A percentile compares a stretch with the other conserved stretches of the same genome.
These are phyloP conservation scores for Fomitopsis betulina DNA, from an alignment of 1,284 basidiomycete species.

Conservation along the genomic window DNA sequence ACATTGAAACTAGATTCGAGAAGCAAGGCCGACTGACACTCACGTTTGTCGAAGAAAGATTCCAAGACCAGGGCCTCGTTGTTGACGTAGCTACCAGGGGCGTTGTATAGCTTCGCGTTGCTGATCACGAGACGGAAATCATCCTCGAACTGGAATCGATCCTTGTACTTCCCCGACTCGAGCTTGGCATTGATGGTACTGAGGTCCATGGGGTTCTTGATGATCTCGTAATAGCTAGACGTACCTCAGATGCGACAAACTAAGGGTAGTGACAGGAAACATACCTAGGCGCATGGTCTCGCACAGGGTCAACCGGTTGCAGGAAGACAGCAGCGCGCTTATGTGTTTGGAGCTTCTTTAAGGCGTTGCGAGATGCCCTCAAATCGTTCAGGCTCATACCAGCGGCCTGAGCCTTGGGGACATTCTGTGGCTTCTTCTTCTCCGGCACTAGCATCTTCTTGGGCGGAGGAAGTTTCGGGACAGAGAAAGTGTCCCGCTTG, in stretches of 20 bases:
- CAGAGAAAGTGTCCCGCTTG: conserved; percentile 12
- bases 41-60: conserved; percentile 81
- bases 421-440: conserved; percentile 36
- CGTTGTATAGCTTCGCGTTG: conserved; percentile 90
- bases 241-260: not conserved
- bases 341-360: conserved; percentile 77
- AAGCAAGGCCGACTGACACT: conserved; percentile 22
- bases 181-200: conserved; percentile 87
- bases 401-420: conserved; percentile 70
- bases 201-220: conserved; percentile 95
- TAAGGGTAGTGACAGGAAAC: conserved; percentile 19
- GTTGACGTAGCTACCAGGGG: conserved; percentile 67
- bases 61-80: conserved; percentile 78
- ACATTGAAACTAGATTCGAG: conserved; percentile 7
- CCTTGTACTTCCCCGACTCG: conserved; percentile 82
- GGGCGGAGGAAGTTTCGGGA: conserved; percentile 23
- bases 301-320: conserved; percentile 87
- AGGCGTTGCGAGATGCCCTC: conserved; percentile 72
- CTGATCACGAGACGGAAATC: conserved; percentile 88
- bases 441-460: conserved; percentile 13
- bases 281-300: conserved; percentile 82
- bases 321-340: conserved; percentile 75
- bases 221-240: conserved; percentile 81
- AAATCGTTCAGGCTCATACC: conserved; percentile 84
- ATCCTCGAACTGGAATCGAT: conserved; percentile 78